These are phyloP conservation scores for Oryza brachyantha DNA, from an alignment of 176 grass and related monocot genomes.

Conservation along the genomic window DNA sequence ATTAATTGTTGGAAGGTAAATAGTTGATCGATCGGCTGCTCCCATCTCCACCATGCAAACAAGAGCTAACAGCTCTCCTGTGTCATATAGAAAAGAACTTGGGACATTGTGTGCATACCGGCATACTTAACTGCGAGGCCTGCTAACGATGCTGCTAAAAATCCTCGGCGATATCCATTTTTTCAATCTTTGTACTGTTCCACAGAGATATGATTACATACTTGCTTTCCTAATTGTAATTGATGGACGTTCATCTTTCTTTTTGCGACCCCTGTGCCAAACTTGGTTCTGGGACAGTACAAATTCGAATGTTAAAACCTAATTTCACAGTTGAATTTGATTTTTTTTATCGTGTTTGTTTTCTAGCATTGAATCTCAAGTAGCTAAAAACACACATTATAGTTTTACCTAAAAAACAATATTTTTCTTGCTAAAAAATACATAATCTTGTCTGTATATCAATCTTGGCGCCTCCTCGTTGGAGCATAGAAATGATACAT, in stretches of 20 bases:
- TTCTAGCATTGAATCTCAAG: too few species aligned
- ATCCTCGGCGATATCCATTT: conserved; percentile 18
- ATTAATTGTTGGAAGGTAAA: conserved; percentile 38
- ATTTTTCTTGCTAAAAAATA: too few species aligned
- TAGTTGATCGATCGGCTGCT: conserved; percentile 31
- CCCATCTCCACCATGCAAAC: conserved; percentile 14
- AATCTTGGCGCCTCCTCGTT: too few species aligned
- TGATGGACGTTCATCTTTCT: background rate
- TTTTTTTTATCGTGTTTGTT: too few species aligned
- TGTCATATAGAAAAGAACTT: conserved; percentile 16
- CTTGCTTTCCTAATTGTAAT: background rate
- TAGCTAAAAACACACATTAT: too few species aligned
- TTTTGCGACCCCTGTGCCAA: background rate
- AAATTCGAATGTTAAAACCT: too few species aligned
- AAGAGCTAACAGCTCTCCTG: conserved; percentile 21
- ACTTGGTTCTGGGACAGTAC: too few species aligned
- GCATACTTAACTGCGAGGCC: conserved; percentile 5
- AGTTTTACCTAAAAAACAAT: too few species aligned
- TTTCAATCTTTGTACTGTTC: background rate
- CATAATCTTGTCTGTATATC: background rate
- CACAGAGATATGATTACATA: background rate
- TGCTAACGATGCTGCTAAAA: conserved; percentile 46
- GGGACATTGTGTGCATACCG: conserved; percentile 24
- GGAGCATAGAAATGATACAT: background rate
- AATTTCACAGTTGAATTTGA: too few species aligned